These are phyloP conservation scores for Haberlea rhodopensis DNA, from an alignment of 257 asterid genomes.

Conservation along the genomic window DNA sequence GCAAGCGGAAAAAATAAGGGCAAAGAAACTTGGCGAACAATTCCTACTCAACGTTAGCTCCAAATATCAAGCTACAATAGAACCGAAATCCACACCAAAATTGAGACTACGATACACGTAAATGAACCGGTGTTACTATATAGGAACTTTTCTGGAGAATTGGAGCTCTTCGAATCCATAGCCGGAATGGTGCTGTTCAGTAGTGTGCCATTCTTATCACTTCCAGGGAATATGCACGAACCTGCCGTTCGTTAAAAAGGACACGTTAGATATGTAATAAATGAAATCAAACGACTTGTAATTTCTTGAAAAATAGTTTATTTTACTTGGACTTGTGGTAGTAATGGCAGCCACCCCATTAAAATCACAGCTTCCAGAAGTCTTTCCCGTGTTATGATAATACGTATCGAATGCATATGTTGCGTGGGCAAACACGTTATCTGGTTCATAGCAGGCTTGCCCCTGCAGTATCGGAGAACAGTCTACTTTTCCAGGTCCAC, in stretches of 20 bases:
- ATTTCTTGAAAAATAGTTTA: not conserved
- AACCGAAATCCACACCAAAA: conserved; percentile 32
- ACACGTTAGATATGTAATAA: not conserved
- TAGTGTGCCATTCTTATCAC: conserved; percentile 25
- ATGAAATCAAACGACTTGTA: not conserved
- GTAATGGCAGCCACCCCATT: conserved; percentile 87
- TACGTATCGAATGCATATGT: conserved; percentile 76
- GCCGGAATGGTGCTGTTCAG: conserved; percentile 37
- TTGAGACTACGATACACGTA: conserved; percentile 27
- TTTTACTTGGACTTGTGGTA: conserved; percentile 80
- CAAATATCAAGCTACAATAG: conserved; percentile 46
- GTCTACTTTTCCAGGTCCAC: conserved; percentile 88
- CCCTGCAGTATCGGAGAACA: conserved; percentile 72
- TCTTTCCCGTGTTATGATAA: conserved; percentile 63
- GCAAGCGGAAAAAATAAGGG: no score
- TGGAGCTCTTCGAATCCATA: conserved; percentile 57
- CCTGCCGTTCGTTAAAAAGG: conserved; percentile 39
- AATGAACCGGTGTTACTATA: conserved; percentile 15
- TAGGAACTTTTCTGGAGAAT: conserved; percentile 23
- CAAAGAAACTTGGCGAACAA: no score
- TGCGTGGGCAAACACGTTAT: conserved; percentile 69
- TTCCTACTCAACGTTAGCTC: no score
- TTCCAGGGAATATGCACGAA: conserved; percentile 65
- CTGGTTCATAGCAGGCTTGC: conserved; percentile 83
- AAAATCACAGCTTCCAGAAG: conserved; percentile 67